Evolutionary conservation across 805 yeast species (phyloP).

Genomic region (Metschnikowia continentalis): DNA sequence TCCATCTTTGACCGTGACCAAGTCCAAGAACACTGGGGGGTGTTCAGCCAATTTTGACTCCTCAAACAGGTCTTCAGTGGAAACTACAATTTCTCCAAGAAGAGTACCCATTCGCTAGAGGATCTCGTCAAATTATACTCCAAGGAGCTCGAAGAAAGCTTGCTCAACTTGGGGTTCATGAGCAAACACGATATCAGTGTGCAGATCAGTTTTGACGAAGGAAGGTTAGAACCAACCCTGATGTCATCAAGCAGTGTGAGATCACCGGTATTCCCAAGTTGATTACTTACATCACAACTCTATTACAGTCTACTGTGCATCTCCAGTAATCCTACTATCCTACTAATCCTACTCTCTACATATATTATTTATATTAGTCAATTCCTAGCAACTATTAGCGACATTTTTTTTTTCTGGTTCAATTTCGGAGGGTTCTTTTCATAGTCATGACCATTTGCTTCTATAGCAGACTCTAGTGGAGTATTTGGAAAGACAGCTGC

Average conservation of each 20-base stretch:
- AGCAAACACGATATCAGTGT: constrained; percentile 33
- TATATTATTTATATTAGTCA: too few species aligned
- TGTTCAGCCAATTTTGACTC: constrained; percentile 72
- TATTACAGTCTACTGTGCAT: too few species aligned
- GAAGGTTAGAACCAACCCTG: constrained; percentile 69
- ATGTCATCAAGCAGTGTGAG: constrained; percentile 68
- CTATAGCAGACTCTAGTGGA: too few species aligned
- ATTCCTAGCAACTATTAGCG: too few species aligned
- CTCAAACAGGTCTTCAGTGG: constrained; percentile 27
- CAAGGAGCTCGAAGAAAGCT: constrained; percentile 20
- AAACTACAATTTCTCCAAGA: constrained; percentile 1
- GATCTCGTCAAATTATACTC: constrained; percentile 9
- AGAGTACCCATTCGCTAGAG: constrained; percentile 5
- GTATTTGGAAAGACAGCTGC: too few species aligned
- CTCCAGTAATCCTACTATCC: too few species aligned
- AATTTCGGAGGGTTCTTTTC: too few species aligned
- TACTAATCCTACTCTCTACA: too few species aligned
- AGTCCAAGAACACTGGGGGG: constrained; percentile 49
- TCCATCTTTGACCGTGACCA: constrained; percentile 42
- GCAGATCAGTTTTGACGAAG: constrained; percentile 34
- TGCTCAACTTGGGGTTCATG: constrained; percentile 33
- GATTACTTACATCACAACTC: too few species aligned
- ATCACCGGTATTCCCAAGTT: constrained; percentile 64
- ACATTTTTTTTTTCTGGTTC: too few species aligned
- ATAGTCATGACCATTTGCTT: too few species aligned